Base-by-base conservation (phyloP, 176 grass and related monocot species). In the Stipa capillata region DNA sequence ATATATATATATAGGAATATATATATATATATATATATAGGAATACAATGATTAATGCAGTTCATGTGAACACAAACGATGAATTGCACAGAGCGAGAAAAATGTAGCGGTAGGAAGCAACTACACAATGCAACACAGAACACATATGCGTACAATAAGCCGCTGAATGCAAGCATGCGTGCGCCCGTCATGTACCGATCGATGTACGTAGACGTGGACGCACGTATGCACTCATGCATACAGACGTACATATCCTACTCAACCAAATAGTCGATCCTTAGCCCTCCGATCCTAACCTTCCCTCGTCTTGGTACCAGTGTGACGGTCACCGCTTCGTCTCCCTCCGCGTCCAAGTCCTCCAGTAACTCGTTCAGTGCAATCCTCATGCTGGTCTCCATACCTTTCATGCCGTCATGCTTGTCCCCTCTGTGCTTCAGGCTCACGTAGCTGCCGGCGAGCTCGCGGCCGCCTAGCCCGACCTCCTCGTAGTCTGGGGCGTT, bases 391-490 rank as follows among this genome's bases (percentile, higher is more conserved):
- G 88, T 90, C 37, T 34, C 79, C 15, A 66, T 5, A 4, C 47
- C 47, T 68, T 85, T 69, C 32, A 39, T 79, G 50, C 66, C 76
- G 14, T 39, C 21, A 41, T 80, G 78, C 49, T 79, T 80, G 40
- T 87, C 79, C 50, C 63, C 36, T 3, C 83, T 86, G 50, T 86
- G 88, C 17, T 79, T 84, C 67, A 90, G 74, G 77, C 83, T 85
- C 39, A 90, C 65, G 61, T 86, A 90, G 56, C 74, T 87, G 11
- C 88, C 88, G 7, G 88, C 88, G 27, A 90, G 83, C 65, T 90
- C 88, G 23, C 79, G 58, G 17, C 50, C 64, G 0, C 58, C 79
- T 0, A 66, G 48, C 10, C 74, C 84, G 3, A 87, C 67, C 40
- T 51, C 67, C 1, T 76, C 70, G 7, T 75, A 57, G 48, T 90